Conservation (phyloP, 192 early-diverging fungal species). For the Coemansia sp. region DNA sequence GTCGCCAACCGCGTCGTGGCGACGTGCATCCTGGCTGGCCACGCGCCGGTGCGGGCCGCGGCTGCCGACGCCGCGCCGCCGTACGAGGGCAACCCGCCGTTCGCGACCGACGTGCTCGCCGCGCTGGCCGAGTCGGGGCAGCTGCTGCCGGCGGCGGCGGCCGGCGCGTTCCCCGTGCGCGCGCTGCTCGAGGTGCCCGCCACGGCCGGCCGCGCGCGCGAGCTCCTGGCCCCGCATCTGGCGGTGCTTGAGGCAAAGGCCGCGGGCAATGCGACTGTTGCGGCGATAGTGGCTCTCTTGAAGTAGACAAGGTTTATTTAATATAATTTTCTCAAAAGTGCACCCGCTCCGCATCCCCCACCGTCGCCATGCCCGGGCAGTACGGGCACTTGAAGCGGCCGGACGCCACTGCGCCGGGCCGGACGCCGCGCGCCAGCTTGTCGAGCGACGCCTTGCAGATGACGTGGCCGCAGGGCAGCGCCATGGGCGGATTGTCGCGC, state of each 20-base stretch:
- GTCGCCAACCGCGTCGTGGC: conserved; percentile 50
- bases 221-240: conserved; percentile 33
- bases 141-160: conserved; percentile 36
- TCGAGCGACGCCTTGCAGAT: conserved; percentile 90
- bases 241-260: conserved; percentile 5
- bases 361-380: conserved; percentile 87
- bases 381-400: conserved; percentile 96
- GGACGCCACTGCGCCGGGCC: conserved; percentile 51
- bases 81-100: conserved; percentile 31
- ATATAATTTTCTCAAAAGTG: conserved; percentile 24
- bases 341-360: conserved; percentile 75
- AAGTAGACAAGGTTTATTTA: neutral
- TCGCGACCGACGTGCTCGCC: conserved; percentile 33
- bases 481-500: conserved; percentile 96
- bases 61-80: conserved; percentile 21
- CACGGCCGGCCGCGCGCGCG: conserved; percentile 24
- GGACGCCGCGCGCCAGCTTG: conserved; percentile 75
- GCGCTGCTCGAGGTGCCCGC: conserved; percentile 51
- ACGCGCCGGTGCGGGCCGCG: conserved; percentile 18
- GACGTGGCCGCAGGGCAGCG: conserved; percentile 97
- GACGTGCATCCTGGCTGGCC: conserved; percentile 47
- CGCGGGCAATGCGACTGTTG: conserved; percentile 19
- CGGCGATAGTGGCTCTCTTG: conserved; percentile 20
- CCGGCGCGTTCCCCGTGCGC: conserved; percentile 55
- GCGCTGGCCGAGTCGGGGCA: conserved; percentile 17